Evolutionary conservation across 352 stramenopile species (phyloP).

Genomic region (Phytophthora foliorum): DNA sequence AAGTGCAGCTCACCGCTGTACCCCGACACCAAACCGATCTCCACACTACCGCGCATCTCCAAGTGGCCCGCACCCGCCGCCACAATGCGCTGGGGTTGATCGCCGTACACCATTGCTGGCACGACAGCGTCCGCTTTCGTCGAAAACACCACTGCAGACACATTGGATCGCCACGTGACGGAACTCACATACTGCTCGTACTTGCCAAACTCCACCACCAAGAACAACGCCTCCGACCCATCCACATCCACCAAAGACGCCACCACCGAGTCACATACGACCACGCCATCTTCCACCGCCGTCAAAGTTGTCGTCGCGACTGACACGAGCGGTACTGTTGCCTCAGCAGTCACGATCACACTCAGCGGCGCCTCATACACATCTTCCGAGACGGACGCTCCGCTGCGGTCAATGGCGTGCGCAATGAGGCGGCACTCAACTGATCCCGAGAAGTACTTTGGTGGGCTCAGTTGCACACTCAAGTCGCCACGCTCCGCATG

Average conservation of each 20-base stretch:
- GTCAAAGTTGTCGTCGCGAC: conserved; percentile 14
- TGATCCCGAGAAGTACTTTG: conserved; percentile 39
- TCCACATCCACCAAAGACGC: conserved; percentile 48
- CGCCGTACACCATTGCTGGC: conserved; percentile 10
- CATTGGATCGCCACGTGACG: conserved; percentile 22
- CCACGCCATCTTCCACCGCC: conserved; percentile 39
- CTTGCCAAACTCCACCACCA: conserved; percentile 39
- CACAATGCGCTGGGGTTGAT: conserved; percentile 13
- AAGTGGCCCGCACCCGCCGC: conserved; percentile 11
- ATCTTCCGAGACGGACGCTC: conserved; percentile 20
- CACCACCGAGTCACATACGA: conserved; percentile 30
- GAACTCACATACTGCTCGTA: conserved; percentile 25
- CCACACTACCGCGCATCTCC: conserved; percentile 33
- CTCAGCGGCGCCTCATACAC: conserved; percentile 23
- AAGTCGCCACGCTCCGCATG: conserved; percentile 7
- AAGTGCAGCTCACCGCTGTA: conserved; percentile 34
- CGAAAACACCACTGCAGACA: conserved; percentile 18
- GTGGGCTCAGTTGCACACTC: conserved; percentile 32
- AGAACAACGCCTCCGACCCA: conserved; percentile 44
- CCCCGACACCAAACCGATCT: conserved; percentile 29
- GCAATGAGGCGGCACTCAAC: conserved; percentile 36
- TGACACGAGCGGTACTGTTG: conserved; percentile 32
- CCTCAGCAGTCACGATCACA: conserved; percentile 30
- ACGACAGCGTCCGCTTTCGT: conserved; percentile 21
- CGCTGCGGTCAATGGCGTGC: conserved; percentile 32